Percentiles rank a stretch among this genome's conserved stretches.
These are phyloP conservation scores for Moesziomyces sp. DNA, from an alignment of 1,284 basidiomycete species.

Conservation along the genomic window DNA sequence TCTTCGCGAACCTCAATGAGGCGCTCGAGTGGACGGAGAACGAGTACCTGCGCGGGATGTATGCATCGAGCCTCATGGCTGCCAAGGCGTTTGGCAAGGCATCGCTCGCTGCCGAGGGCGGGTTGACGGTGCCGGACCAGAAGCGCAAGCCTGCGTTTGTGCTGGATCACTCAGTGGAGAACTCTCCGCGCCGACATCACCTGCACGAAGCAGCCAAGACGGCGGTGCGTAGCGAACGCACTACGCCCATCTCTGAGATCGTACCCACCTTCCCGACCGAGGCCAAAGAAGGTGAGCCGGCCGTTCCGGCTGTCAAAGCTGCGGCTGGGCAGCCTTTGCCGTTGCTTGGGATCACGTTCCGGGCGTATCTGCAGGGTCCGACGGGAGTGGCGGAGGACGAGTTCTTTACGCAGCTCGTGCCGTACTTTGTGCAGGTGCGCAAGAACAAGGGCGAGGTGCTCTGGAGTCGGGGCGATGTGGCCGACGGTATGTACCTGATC, in stretches of 20 bases:
- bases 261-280: neutral
- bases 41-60: conserved; percentile 68
- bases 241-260: conserved; percentile 31
- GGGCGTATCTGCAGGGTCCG: conserved; percentile 38
- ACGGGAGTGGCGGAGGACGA: conserved; percentile 9
- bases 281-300: neutral
- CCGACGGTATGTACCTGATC: conserved; percentile 72
- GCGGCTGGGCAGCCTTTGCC: conserved; percentile 46
- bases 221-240: conserved; percentile 41
- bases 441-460: conserved; percentile 76
- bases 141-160: conserved; percentile 59
- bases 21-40: conserved; percentile 84
- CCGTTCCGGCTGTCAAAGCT: neutral
- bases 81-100: conserved; percentile 66
- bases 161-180: conserved; percentile 74
- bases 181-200: conserved; percentile 80
- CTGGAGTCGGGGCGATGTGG: conserved; percentile 77
- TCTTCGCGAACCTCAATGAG: conserved; percentile 86
- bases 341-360: conserved; percentile 54
- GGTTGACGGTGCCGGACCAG: conserved; percentile 62
- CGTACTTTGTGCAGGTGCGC: conserved; percentile 78
- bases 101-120: conserved; percentile 70
- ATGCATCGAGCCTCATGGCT: conserved; percentile 64
- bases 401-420: conserved; percentile 71
- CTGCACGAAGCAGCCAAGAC: conserved; percentile 78